These are phyloP conservation scores for Dichotomocladium elegans DNA, from an alignment of 371 early-diverging fungal species.

Conservation along the genomic window DNA sequence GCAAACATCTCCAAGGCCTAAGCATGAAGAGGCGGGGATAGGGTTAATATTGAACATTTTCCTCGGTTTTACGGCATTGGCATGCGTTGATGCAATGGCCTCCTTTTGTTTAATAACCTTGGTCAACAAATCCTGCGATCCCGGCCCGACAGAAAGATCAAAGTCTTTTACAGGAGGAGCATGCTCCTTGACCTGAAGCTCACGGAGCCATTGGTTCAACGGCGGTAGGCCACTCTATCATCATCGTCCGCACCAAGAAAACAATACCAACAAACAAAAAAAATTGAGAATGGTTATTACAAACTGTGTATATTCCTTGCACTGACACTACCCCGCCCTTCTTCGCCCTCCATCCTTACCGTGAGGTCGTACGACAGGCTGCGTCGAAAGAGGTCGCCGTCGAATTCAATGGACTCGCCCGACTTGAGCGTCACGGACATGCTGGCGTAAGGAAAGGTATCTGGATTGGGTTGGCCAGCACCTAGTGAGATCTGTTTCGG, in stretches of 20 bases:
- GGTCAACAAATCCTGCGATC: constrained; percentile 74
- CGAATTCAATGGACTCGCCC: constrained; percentile 55
- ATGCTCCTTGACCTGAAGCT: constrained; percentile 62
- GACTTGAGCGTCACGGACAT: constrained; percentile 56
- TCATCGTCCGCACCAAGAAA: no score
- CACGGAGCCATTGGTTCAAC: constrained; percentile 58
- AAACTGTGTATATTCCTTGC: constrained; percentile 1
- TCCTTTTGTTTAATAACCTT: constrained; percentile 30
- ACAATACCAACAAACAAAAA: background rate
- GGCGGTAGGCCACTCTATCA: constrained; percentile 60
- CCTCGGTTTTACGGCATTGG: no score
- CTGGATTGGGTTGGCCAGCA: constrained; percentile 74
- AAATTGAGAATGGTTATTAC: background rate
- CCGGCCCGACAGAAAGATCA: constrained; percentile 69
- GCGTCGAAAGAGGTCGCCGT: constrained; percentile 32
- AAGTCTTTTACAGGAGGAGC: constrained; percentile 49
- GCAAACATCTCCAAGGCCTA: constrained; percentile 72
- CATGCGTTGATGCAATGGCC: background rate
- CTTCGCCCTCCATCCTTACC: constrained; percentile 20
- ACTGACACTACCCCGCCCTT: background rate
- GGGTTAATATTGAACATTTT: no score
- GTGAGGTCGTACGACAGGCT: constrained; percentile 56
- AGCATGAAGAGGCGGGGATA: no score
- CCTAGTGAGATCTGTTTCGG: constrained; percentile 52
- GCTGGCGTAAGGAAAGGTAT: constrained; percentile 69